These are phyloP conservation scores for Solanum bulbocastanum DNA, from an alignment of 257 asterid genomes.

Conservation along the genomic window DNA sequence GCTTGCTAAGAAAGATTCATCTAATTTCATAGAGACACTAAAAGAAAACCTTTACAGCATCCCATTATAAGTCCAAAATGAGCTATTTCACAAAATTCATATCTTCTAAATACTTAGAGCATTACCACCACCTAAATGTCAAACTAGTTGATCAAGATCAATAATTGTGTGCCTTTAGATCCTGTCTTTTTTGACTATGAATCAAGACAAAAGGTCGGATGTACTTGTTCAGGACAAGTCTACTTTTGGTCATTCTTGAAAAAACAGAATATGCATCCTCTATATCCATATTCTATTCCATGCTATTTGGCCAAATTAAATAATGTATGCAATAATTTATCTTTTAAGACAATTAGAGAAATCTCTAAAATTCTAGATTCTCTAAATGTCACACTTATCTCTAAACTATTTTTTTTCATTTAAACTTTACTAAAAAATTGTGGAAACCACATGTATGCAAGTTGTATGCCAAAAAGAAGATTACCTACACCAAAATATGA, in stretches of 20 bases:
- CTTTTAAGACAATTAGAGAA: neutral
- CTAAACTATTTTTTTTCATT: neutral
- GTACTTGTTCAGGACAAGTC: neutral
- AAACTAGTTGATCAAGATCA: neutral
- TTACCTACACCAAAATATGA: neutral
- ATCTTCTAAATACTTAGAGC: neutral
- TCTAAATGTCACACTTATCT: neutral
- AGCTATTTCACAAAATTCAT: neutral
- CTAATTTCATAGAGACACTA: neutral
- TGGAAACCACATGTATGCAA: neutral
- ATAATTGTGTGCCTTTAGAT: neutral
- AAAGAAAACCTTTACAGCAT: neutral
- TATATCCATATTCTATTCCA: neutral
- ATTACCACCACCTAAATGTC: neutral
- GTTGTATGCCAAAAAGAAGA: neutral
- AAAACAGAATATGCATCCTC: neutral
- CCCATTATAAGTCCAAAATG: neutral
- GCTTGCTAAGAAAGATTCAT: neutral
- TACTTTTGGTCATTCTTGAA: neutral
- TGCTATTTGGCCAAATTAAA: neutral
- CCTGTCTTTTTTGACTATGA: neutral
- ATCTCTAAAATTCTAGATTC: neutral
- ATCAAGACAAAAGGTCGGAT: neutral
- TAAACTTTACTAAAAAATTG: neutral
- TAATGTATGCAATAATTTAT: neutral